Evolutionary conservation across 2,329 filamentous ascomycete genomes (phyloP).

Genomic region (Fusarium solani-melongenae): DNA sequence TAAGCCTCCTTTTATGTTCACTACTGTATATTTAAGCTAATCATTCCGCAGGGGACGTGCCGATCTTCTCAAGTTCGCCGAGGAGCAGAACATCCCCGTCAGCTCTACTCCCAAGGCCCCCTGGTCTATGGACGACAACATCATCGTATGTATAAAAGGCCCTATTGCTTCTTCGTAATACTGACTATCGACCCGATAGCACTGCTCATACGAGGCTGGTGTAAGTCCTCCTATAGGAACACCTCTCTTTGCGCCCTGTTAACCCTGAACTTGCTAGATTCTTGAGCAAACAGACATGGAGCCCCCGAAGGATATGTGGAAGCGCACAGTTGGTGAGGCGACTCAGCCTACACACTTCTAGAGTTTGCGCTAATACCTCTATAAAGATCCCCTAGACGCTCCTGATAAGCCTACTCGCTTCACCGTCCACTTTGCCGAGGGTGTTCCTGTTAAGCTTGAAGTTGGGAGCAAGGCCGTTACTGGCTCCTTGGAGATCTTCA

Average conservation of each 20-base stretch:
- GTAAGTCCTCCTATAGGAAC: conserved; percentile 1
- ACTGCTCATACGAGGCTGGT: conserved; percentile 31
- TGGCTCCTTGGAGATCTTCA: conserved; percentile 72
- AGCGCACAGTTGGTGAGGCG: conserved; percentile 54
- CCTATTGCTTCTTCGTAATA: conserved; percentile 1
- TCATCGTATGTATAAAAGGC: conserved; percentile 11
- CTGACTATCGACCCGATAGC: conserved; percentile 5
- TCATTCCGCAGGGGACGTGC: background rate
- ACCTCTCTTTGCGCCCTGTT: background rate
- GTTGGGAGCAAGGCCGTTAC: conserved; percentile 51
- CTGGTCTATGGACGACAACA: conserved; percentile 64
- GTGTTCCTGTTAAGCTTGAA: conserved; percentile 72
- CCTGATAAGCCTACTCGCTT: conserved; percentile 73
- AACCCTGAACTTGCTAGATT: conserved; percentile 49
- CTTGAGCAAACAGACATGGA: conserved; percentile 67
- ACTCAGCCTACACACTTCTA: background rate
- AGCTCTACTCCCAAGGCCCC: conserved; percentile 78
- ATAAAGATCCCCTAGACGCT: conserved; percentile 65
- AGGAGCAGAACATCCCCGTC: conserved; percentile 74
- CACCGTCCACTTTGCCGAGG: conserved; percentile 73
- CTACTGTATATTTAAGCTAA: background rate
- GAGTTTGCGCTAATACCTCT: background rate
- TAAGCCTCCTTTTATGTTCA: conserved; percentile 26
- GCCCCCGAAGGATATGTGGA: conserved; percentile 79
- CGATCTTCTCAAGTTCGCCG: conserved; percentile 78